Evolutionary conservation across 768 basidiomycete species (phyloP).

Genomic region (Trametes meyenii): DNA sequence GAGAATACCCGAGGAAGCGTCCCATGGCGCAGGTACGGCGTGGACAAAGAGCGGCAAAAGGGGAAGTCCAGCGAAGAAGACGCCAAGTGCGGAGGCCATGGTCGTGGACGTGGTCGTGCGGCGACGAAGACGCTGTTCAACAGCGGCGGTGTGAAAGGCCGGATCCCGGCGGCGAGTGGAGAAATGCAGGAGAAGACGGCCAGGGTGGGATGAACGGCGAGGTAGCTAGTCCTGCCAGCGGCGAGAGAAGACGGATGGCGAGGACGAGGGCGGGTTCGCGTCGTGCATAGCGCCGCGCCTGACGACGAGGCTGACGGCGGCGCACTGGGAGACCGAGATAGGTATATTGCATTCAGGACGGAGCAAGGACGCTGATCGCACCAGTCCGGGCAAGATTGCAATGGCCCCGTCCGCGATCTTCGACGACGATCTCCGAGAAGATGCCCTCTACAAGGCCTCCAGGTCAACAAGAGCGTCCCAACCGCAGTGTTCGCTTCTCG

Average conservation of each 20-base stretch:
- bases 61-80: slow-evolving; percentile 14
- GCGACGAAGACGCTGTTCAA: not conserved
- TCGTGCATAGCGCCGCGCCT: not conserved
- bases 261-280: not conserved
- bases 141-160: not conserved
- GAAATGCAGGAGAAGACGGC: slow-evolving; percentile 17
- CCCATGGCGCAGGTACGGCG: slow-evolving; percentile 14
- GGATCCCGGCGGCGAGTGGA: not conserved
- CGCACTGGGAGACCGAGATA: slow-evolving; percentile 4
- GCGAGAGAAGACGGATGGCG: not conserved
- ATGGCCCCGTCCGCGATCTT: not conserved
- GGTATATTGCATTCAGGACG: slow-evolving; percentile 19
- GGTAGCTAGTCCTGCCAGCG: slow-evolving; percentile 12
- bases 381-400: slow-evolving; percentile 11
- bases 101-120: not conserved
- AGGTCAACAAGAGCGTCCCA: no score
- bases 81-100: slow-evolving; percentile 1
- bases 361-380: slow-evolving; percentile 14
- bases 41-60: slow-evolving; percentile 23
- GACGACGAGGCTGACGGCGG: slow-evolving; percentile 5
- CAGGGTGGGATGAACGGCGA: slow-evolving; percentile 16
- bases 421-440: slow-evolving; percentile 8
- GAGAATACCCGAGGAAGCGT: slow-evolving; percentile 2
- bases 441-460: not conserved
- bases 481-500: no score